Base-by-base conservation (phyloP, 495 filamentous ascomycete genomes). In the Astrocystis sublimbata region DNA sequence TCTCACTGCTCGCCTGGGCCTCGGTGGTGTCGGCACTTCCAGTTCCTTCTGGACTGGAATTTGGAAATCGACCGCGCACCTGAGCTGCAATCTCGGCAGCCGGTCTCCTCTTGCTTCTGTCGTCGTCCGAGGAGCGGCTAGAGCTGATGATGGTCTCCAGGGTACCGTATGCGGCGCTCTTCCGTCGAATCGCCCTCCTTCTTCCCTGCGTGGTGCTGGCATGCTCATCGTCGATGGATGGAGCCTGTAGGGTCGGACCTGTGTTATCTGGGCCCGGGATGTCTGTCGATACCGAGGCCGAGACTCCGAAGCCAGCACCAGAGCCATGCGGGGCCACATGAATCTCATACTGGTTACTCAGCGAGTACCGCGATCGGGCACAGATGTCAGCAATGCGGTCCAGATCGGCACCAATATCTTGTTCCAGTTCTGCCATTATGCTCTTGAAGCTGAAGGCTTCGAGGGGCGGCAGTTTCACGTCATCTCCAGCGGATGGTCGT, bases 381-480 rank as follows among this genome's bases (percentile, higher is more conserved):
- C 82, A 85, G 17, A 85, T 84, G 63, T 85, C 83, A 6, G 83
- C 83, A 59, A 85, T 85, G 8, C 82, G 76, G 55, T 85, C 83
- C 52, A 85, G 68, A 58, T 84, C 83, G 6, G 78, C 73, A 19
- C 68, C 60, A 45, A 82, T 77, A 24, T 76, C 73, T 23, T 67
- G 67, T 56, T 79, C 68, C 46, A 83, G 78, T 17, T 82, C 77
- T 50, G 78, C 79, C 76, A 85, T 75, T 55, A 85, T 83, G 64
- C 76, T 79, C 63, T 82, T 83, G 76, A 85, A 85, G 30, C 76
- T 82, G 61, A 85, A 85, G n/a, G 80, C 82, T 56, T 83, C 81
- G 3, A 84, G 63, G 1, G 83, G 78, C 0, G 83, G 83, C 1
- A 85, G 72, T 59, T 73, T 77, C 21, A 59, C 55, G 42, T 65